Conservation (phyloP, 371 early-diverging fungal genomes). For the Mucor irregularis region DNA sequence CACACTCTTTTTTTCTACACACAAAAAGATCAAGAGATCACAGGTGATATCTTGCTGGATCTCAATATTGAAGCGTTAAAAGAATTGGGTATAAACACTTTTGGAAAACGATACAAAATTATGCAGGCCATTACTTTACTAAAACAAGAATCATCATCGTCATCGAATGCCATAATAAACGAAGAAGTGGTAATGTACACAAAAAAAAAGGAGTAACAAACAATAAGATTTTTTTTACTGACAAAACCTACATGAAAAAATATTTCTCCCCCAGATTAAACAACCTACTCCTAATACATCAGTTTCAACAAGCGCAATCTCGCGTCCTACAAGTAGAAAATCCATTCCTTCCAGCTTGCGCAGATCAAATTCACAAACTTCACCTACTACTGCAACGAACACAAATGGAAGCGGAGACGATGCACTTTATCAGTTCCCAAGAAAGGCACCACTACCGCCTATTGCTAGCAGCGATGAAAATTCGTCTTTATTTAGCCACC, state of each 20-base stretch:
- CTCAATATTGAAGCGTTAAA: constrained; percentile 66
- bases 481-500: neutral
- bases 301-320: constrained; percentile 23
- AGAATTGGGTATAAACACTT: constrained; percentile 68
- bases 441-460: constrained; percentile 50
- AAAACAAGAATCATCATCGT: constrained; percentile 35
- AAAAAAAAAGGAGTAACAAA: too few species aligned
- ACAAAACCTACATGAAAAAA: neutral
- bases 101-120: constrained; percentile 71
- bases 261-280: too few species aligned
- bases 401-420: constrained; percentile 6
- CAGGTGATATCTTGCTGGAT: constrained; percentile 68
- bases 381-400: neutral
- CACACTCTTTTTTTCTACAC: neutral
- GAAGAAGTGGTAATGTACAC: too few species aligned
- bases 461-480: neutral
- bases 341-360: constrained; percentile 8
- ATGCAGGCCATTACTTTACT: constrained; percentile 66
- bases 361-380: constrained; percentile 21
- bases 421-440: constrained; percentile 39
- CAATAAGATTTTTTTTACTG: neutral
- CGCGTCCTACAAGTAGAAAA: constrained; percentile 8
- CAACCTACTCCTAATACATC: constrained; percentile 22
- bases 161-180: too few species aligned
- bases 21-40: constrained; percentile 65